phyloP scores from a whole-genome alignment of 179 eudicot genomes.

The Silene vulgaris region DNA sequence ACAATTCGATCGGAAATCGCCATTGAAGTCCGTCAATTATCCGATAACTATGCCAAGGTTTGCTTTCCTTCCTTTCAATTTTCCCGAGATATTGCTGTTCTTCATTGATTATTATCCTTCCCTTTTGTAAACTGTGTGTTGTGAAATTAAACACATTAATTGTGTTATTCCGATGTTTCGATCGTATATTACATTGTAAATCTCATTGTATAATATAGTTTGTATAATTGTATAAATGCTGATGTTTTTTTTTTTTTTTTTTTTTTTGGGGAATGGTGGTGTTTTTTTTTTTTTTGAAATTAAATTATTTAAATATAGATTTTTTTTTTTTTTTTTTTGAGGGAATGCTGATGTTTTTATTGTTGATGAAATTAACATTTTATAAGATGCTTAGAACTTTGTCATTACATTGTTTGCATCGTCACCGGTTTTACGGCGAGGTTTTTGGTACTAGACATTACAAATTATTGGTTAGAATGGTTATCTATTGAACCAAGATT shows the following conservation, averaged over 20 bases:
- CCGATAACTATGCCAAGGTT: constrained; percentile 62
- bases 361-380: neutral
- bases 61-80: neutral
- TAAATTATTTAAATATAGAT: no score
- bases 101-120: neutral
- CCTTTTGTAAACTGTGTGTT: neutral
- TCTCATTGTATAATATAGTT: neutral
- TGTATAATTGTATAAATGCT: neutral
- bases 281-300: no score
- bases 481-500: no score
- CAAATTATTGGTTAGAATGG: no score
- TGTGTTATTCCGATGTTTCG: neutral
- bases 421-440: neutral
- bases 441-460: no score
- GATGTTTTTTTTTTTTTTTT: no score
- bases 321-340: no score
- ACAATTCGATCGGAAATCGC: constrained; percentile 85
- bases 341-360: neutral
- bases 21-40: constrained; percentile 55
- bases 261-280: no score
- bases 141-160: neutral
- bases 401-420: neutral
- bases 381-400: neutral
- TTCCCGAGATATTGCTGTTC: neutral
- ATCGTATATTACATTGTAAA: neutral